Base-by-base conservation (phyloP, 2,329 filamentous ascomycete species). In the Nakataea oryzae region DNA sequence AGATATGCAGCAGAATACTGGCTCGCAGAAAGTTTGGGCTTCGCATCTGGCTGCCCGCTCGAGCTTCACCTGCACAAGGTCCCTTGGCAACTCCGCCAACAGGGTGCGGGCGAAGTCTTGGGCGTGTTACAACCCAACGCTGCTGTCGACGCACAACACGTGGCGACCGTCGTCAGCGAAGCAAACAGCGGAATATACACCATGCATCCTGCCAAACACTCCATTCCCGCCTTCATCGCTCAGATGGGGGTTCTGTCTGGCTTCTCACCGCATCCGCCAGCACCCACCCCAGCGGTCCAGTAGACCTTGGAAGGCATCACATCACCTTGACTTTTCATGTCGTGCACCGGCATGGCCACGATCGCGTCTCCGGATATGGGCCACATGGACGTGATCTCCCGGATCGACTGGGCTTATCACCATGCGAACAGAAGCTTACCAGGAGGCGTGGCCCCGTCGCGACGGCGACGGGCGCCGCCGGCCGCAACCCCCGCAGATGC, bases 401-500 rank as follows among this genome's bases (percentile, higher is more conserved):
- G 58, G 3, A 41, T 59, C 14, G 58, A 59, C 34, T 59, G 58
- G 58, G 58, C 58, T 34, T 28, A 59, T 27, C 26, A 29, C 12
- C 24, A 59, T 34, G 27, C 17, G 34, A 59, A 28, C 34, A 30
- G 34, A 11, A 29, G 26, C 41, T 47, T 47, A 47, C 41, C 41
- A 47, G 41, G 41, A n/a, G 41, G 41, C 41, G 41, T 47, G 41
- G 41, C 41, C 17, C 17, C 41, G 41, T n/a, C 41, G 41, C 27
- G 28, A 55, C 26, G 55, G 60, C 34, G 61, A 65, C 27, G 61
- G 62, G 34, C 21, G 41, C 41, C 41, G 24, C 64, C 26, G 30
- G 41, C 50, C 21, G 50, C 54, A 21, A 27, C 41, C 26, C 13
- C 34, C 63, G 62, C 70, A 87, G 81, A 87, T 71, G 80, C 82